These are phyloP conservation scores for Aquilaria sinensis DNA, from an alignment of 345 rosid species.

Conservation along the genomic window DNA sequence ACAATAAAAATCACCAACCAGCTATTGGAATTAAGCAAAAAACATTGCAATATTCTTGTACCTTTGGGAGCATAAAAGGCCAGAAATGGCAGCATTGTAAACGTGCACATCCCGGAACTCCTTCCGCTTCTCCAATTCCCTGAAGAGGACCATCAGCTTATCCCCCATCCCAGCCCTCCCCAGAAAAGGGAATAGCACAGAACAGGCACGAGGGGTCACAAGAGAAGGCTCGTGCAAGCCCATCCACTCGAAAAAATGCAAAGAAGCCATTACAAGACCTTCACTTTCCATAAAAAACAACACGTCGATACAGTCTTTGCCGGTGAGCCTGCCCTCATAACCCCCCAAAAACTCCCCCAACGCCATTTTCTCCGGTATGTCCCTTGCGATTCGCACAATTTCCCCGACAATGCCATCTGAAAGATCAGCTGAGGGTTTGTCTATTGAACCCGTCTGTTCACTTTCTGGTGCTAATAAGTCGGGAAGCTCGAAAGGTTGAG, in stretches of 20 bases:
- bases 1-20: constrained; percentile 9
- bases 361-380: constrained; percentile 43
- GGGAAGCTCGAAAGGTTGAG: constrained; percentile 5
- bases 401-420: constrained; percentile 30
- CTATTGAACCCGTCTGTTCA: constrained; percentile 13
- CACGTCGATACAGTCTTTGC: constrained; percentile 44
- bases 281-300: constrained; percentile 52
- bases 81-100: constrained; percentile 75
- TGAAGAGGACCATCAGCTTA: constrained; percentile 43
- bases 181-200: constrained; percentile 58
- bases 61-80: constrained; percentile 59
- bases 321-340: constrained; percentile 37
- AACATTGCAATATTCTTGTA: constrained; percentile 8
- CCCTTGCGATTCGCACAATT: constrained; percentile 46
- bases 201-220: constrained; percentile 56
- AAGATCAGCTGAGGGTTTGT: constrained; percentile 7
- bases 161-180: constrained; percentile 61
- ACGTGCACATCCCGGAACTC: constrained; percentile 62
- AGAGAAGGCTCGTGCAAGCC: constrained; percentile 62
- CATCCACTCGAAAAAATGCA: constrained; percentile 92
- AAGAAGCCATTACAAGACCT: constrained; percentile 41
- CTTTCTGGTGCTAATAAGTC: constrained; percentile 11
- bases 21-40: background rate
- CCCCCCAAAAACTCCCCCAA: constrained; percentile 58
- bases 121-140: constrained; percentile 51